Conservation (phyloP, 768 basidiomycete genomes). For the Pleurotus ostreatus region DNA sequence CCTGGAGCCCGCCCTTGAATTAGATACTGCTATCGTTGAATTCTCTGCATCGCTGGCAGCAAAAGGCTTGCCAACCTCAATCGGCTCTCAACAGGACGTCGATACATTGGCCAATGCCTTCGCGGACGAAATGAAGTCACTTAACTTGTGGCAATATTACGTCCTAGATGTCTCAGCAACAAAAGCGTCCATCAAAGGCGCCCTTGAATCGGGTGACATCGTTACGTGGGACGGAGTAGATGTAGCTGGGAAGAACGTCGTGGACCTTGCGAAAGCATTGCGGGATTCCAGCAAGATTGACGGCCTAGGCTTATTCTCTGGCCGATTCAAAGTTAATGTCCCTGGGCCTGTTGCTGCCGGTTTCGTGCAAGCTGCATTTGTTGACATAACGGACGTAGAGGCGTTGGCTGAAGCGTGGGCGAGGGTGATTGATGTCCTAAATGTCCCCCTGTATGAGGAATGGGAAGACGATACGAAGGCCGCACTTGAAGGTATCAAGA, state of each 20-base stretch:
- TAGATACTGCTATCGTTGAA: slow-evolving; percentile 82
- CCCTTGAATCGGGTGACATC: slow-evolving; percentile 42
- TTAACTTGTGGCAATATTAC: slow-evolving; percentile 92
- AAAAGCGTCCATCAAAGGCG: slow-evolving; percentile 50
- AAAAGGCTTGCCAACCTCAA: slow-evolving; percentile 66
- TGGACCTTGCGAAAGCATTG: slow-evolving; percentile 64
- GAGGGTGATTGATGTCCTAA: slow-evolving; percentile 78
- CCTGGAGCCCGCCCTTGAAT: slow-evolving; percentile 85
- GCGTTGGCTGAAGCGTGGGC: slow-evolving; percentile 70
- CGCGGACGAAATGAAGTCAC: slow-evolving; percentile 50
- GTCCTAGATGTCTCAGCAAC: slow-evolving; percentile 74
- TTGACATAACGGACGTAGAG: slow-evolving; percentile 41
- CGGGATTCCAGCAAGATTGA: slow-evolving; percentile 49
- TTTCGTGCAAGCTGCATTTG: slow-evolving; percentile 66
- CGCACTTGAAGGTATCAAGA: slow-evolving; percentile 71
- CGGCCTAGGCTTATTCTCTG: slow-evolving; percentile 56
- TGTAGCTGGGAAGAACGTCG: slow-evolving; percentile 53
- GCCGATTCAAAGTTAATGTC: slow-evolving; percentile 65
- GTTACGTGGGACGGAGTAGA: slow-evolving; percentile 59
- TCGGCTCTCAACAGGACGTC: slow-evolving; percentile 68
- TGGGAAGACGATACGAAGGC: slow-evolving; percentile 80
- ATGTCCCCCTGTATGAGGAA: slow-evolving; percentile 82
- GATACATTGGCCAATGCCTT: slow-evolving; percentile 63
- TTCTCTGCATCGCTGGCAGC: slow-evolving; percentile 66
- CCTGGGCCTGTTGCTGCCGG: slow-evolving; percentile 66